Evolutionary conservation across 208 protist genomes (phyloP).

Genomic region (Phytomonas francai): DNA sequence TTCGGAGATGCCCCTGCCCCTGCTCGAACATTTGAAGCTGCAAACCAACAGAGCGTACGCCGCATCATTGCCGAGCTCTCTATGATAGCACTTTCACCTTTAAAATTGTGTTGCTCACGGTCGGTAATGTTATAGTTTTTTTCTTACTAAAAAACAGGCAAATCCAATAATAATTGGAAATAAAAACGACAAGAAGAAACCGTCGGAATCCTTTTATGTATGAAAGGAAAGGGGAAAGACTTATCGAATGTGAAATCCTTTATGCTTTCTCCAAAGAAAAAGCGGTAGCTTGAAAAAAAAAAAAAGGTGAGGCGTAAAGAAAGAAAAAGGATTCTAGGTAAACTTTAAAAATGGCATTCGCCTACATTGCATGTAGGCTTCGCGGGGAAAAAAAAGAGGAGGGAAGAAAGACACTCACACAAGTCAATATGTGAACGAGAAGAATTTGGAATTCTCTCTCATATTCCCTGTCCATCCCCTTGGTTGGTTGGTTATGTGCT

Average conservation of each 20-base stretch:
- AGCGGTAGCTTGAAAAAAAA: conserved; percentile 8
- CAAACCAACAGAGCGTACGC: conserved; percentile 28
- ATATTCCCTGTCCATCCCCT: no score
- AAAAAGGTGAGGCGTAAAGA: conserved; percentile 11
- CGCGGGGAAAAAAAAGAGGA: background rate
- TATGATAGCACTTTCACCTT: no score
- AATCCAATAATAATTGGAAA: no score
- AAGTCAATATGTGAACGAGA: background rate
- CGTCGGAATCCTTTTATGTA: no score
- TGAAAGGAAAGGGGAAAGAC: no score
- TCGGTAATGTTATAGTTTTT: no score
- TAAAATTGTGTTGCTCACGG: no score
- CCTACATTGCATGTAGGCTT: background rate
- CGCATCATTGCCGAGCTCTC: conserved; percentile 23
- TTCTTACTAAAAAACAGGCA: no score
- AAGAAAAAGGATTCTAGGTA: background rate
- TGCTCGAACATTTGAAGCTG: conserved; percentile 7
- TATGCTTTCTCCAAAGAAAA: background rate
- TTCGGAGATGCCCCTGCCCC: background rate
- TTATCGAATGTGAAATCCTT: no score
- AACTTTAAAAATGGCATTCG: background rate
- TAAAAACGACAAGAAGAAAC: no score
- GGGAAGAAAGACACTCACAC: conserved; percentile 10
- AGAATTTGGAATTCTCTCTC: no score
- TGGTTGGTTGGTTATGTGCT: no score